phyloP scores from a whole-genome alignment of 108 stramenopile species.

The Stephanodiscus triporus region DNA sequence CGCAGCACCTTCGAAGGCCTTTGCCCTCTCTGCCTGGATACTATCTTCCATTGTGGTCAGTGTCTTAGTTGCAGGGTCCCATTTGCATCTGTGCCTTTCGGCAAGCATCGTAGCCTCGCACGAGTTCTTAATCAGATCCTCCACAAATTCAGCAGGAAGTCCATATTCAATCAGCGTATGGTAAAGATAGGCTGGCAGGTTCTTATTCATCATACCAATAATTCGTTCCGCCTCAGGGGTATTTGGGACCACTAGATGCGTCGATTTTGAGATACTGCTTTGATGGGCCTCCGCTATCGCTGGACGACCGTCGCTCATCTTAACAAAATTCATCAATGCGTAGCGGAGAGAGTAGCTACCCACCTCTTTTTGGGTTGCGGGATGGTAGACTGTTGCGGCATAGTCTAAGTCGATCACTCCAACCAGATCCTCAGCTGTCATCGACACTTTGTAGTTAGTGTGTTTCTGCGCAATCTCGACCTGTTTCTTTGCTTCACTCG shows the following conservation, averaged over 20 bases:
- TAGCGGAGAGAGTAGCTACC: not conserved
- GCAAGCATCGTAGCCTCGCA: not conserved
- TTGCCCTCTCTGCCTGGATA: not conserved
- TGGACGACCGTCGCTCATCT: not conserved
- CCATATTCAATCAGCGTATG: not conserved
- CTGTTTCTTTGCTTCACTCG: not conserved
- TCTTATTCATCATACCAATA: constrained; percentile 6
- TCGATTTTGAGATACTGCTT: too few relatives aligned
- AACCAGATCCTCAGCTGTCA: not conserved
- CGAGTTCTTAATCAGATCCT: not conserved
- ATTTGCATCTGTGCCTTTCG: not conserved
- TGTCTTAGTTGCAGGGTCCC: not conserved
- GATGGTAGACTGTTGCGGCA: not conserved
- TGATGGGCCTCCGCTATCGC: constrained; percentile 1
- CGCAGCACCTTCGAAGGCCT: not conserved
- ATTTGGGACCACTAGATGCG: not conserved
- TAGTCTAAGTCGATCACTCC: not conserved
- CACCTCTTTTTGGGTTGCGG: not conserved
- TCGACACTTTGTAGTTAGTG: not conserved
- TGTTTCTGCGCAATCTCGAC: not conserved
- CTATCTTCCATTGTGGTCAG: not conserved
- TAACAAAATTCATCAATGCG: not conserved
- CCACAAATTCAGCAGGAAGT: not conserved
- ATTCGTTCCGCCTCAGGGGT: constrained; percentile 1
- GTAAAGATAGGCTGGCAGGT: not conserved